A percentile compares a stretch with the other conserved stretches of the same genome.
These are phyloP conservation scores for Salisapilia sapeloensis DNA, from an alignment of 352 stramenopile genomes.

Conservation along the genomic window DNA sequence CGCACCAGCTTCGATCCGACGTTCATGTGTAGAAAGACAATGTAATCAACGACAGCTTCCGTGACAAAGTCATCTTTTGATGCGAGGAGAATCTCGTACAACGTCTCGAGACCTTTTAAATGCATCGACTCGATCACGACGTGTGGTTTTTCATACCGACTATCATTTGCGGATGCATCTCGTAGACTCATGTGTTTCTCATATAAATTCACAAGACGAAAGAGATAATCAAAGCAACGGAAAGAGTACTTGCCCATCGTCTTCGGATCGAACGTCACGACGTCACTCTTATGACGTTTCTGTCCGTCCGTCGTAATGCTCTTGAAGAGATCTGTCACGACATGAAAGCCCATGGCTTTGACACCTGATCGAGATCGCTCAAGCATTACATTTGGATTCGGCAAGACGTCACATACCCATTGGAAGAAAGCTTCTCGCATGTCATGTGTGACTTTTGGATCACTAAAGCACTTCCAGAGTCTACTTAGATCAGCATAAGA, in stretches of 20 bases:
- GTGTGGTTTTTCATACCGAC: constrained; percentile 7
- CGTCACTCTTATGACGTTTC: no score
- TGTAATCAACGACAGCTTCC: constrained; percentile 37
- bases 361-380: constrained; percentile 43
- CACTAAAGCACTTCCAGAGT: constrained; percentile 41
- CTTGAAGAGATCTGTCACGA: constrained; percentile 25
- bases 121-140: constrained; percentile 44
- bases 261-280: constrained; percentile 30
- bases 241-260: constrained; percentile 35
- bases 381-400: constrained; percentile 51
- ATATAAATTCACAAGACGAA: constrained; percentile 44
- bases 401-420: constrained; percentile 50
- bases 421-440: constrained; percentile 48
- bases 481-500: constrained; percentile 34
- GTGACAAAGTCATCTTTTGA: constrained; percentile 20
- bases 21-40: constrained; percentile 56
- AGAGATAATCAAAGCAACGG: constrained; percentile 32
- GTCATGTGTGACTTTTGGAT: constrained; percentile 10
- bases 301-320: no score
- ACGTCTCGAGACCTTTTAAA: constrained; percentile 33
- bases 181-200: constrained; percentile 2
- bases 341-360: constrained; percentile 29
- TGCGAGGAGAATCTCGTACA: constrained; percentile 31
- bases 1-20: constrained; percentile 50
- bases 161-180: constrained; percentile 1